A percentile compares a stretch with the other conserved stretches of the same genome.
Evolutionary conservation across 1,284 basidiomycete genomes (phyloP).

Genomic region (Apiotrichum porosum): DNA sequence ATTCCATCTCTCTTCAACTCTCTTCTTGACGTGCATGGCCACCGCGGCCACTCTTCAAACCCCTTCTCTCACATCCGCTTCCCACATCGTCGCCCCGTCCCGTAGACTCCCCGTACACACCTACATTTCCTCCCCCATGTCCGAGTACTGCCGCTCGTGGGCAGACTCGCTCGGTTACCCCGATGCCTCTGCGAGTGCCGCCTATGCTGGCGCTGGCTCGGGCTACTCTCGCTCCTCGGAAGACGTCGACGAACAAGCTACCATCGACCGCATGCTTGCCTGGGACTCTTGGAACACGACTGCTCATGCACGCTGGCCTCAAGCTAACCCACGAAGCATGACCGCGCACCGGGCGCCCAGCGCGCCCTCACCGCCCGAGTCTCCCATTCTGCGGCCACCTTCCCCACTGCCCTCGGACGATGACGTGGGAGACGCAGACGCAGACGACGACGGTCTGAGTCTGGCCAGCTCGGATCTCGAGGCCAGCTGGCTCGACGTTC

Average conservation of each 20-base stretch:
- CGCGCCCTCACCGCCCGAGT: background rate
- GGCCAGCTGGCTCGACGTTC: slow-evolving; percentile 11
- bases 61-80: background rate
- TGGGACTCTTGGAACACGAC: background rate
- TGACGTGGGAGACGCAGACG: slow-evolving; percentile 6
- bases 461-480: slow-evolving; percentile 11
- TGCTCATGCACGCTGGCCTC: background rate
- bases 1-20: background rate
- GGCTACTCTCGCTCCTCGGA: too few species aligned
- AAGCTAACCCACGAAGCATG: slow-evolving; percentile 1
- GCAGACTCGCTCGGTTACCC: background rate
- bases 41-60: too few species aligned
- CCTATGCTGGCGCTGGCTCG: too few species aligned
- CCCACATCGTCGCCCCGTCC: background rate
- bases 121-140: background rate
- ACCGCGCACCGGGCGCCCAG: background rate
- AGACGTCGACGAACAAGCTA: too few species aligned
- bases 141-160: slow-evolving; percentile 16
- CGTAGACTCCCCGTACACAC: background rate
- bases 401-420: background rate
- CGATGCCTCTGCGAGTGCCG: background rate
- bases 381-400: background rate
- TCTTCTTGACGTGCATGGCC: too few species aligned
- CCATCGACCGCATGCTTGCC: too few species aligned
- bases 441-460: slow-evolving; percentile 7